phyloP scores from a whole-genome alignment of 441 rosid species.

The Arabidopsis lyrata region DNA sequence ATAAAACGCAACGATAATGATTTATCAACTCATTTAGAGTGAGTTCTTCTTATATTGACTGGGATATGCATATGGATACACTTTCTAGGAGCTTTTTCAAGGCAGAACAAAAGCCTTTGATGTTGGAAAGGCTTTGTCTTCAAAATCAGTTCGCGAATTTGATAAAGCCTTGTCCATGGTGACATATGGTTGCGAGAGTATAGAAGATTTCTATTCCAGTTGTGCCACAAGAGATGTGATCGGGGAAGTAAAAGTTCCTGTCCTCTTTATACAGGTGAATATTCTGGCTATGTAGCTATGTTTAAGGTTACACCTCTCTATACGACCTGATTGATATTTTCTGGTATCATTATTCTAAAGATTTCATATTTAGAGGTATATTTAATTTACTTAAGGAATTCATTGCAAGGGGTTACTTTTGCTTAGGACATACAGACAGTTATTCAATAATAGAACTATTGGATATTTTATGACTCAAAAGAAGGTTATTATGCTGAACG shows the following conservation, averaged over 20 bases:
- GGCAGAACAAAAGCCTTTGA: slow-evolving; percentile 88
- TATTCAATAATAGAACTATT: slow-evolving; percentile 2
- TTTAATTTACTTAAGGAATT: slow-evolving; percentile 18
- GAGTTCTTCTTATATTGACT: slow-evolving; percentile 40
- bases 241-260: slow-evolving; percentile 88
- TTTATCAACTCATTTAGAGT: slow-evolving; percentile 35
- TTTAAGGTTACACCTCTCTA: slow-evolving; percentile 14
- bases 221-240: slow-evolving; percentile 75
- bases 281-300: slow-evolving; percentile 19
- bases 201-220: slow-evolving; percentile 84
- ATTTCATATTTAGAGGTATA: slow-evolving; percentile 20
- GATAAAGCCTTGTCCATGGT: slow-evolving; percentile 93
- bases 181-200: slow-evolving; percentile 77
- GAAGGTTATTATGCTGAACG: slow-evolving; percentile 10
- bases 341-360: slow-evolving; percentile 7
- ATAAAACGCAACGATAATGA: slow-evolving; percentile 17
- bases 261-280: slow-evolving; percentile 90
- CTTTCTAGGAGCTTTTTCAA: slow-evolving; percentile 80
- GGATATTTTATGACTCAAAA: slow-evolving; percentile 26
- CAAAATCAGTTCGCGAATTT: slow-evolving; percentile 92
- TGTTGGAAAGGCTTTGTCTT: slow-evolving; percentile 80
- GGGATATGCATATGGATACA: slow-evolving; percentile 41
- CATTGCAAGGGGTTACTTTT: slow-evolving; percentile 5
- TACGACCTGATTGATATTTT: slow-evolving; percentile 13
- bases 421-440: slow-evolving; percentile 6